Conservation (phyloP, 1,284 basidiomycete species). For the Wallemia ichthyophaga region DNA sequence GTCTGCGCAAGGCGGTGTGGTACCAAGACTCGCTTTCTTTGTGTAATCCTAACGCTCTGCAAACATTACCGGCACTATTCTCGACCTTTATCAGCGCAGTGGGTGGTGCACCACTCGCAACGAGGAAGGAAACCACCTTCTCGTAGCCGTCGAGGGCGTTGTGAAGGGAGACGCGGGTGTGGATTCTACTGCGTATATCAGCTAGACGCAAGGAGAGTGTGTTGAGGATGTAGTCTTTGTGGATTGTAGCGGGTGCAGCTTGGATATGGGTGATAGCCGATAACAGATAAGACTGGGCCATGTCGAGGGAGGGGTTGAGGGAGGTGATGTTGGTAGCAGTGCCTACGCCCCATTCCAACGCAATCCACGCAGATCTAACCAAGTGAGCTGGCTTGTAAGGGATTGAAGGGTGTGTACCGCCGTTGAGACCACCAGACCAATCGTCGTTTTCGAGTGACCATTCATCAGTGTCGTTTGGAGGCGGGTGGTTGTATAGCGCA, state of each 20-base stretch:
- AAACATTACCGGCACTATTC: neutral
- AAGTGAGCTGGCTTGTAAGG: neutral
- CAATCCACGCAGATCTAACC: neutral
- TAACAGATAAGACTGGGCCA: neutral
- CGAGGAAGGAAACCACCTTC: neutral
- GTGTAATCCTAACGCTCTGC: neutral
- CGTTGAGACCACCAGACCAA: neutral
- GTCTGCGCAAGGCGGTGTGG: neutral
- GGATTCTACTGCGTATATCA: neutral
- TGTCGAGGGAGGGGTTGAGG: neutral
- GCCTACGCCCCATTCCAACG: neutral
- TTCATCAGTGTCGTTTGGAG: neutral
- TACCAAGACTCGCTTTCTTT: neutral
- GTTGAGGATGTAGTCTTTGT: neutral
- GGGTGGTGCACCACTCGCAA: neutral
- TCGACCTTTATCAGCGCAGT: neutral
- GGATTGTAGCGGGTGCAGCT: neutral
- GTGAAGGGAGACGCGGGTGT: neutral
- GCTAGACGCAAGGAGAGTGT: neutral
- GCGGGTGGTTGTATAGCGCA: neutral
- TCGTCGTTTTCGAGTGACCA: neutral
- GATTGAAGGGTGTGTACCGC: neutral
- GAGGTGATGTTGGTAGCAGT: neutral
- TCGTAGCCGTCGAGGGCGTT: neutral
- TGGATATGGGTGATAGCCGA: neutral